Base-by-base conservation (phyloP, 805 yeast genomes). In the Sugiyamaella mastotermitis region DNA sequence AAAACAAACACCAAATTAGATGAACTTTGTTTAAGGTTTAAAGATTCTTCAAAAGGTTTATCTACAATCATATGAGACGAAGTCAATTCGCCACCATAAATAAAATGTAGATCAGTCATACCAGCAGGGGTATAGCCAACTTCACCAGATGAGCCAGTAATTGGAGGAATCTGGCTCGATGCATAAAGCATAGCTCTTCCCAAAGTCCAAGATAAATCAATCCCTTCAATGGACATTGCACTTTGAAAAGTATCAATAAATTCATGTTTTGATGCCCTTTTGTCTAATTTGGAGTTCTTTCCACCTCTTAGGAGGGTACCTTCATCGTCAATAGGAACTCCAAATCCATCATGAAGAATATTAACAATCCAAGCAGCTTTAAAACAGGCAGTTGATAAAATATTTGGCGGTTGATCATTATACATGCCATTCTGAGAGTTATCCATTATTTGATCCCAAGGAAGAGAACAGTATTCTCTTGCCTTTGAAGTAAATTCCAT, bases 321-420 rank as follows among this genome's bases (percentile, higher is more conserved):
- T 10, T 64, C 57, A 7, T 55, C 48, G 2, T 57, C 55, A 16
- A 14, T 27, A 2, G 98, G 97, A 25, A 92, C 68, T 17, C 79
- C 84, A 56, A 90, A 90, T 0, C 98, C 98, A 48, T 88, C 95
- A 56, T 86, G 96, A 19, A 92, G 62, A 22, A 92, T 73, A 52
- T 83, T 87, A 26, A 87, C 68, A 2, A 92, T 87, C 97, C 98
- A 92, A 41, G 84, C 78, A 4, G 96, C 94, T 53, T 92, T 92
- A 66, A 92, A 92, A 57, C 98, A 92, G 2, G 95, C 84, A 45
- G 78, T 80, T 38, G 65, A 68, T 24, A 92, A 64, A 41, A 74
- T 69, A 0, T 79, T 74, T 21, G 71, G 65, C 2, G 74, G 67
- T 17, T 83, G 65, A 23, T 69, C 66, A 13, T 78, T 71, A 54